These are phyloP conservation scores for Hibiscus tridactylites DNA, from an alignment of 345 rosid species.

Conservation along the genomic window DNA sequence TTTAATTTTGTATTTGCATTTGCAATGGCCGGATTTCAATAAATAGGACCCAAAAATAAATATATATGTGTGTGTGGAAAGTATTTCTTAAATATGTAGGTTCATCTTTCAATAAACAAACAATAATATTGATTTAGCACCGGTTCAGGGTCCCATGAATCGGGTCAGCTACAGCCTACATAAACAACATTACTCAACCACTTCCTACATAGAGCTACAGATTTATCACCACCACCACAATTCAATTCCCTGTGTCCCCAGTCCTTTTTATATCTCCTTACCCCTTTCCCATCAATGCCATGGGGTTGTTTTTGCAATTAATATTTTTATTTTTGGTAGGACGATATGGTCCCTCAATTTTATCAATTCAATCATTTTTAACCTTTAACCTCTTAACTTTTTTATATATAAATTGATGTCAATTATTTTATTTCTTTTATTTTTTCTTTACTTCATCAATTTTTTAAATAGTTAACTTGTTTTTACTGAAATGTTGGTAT, in stretches of 20 bases:
- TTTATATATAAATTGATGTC: no score
- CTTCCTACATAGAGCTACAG: background rate
- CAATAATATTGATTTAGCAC: background rate
- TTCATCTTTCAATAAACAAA: background rate
- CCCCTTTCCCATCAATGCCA: conserved; percentile 13
- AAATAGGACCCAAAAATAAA: background rate
- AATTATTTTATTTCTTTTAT: no score
- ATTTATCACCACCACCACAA: background rate
- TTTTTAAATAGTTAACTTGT: background rate
- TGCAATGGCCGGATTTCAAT: background rate
- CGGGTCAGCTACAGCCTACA: background rate
- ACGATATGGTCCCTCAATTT: no score
- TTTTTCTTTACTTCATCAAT: no score
- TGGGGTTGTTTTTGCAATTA: background rate
- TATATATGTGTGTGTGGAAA: no score
- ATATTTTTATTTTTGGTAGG: background rate
- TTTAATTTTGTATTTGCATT: background rate
- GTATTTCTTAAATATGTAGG: background rate
- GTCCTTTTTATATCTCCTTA: conserved; percentile 2
- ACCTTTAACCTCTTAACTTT: background rate
- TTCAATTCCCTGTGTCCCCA: conserved; percentile 11
- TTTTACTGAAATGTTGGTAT: no score
- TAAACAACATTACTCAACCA: background rate
- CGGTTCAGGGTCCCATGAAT: conserved; percentile 2
- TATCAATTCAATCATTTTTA: no score